Evolutionary conservation across 1,284 basidiomycete genomes (phyloP), one percentile per base, ranked within the genome.

Genomic region (Hymenochaete sp.): DNA sequence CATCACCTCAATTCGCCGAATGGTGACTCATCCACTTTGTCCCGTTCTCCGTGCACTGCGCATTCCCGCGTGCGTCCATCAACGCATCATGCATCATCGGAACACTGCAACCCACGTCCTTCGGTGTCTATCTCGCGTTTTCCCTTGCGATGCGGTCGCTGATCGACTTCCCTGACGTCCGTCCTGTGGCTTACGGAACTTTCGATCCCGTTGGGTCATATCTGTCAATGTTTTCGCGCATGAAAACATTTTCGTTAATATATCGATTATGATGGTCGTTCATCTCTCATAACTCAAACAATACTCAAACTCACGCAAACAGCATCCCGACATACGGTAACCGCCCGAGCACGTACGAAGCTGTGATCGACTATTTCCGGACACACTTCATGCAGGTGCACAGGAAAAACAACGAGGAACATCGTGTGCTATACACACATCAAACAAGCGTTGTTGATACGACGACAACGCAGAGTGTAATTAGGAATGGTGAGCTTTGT

Each of bases 251-350:
- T 37, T 21, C 8, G 11, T 18, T 42, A 25, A 52, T 55, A 24
- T 56, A 52, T 26, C 35, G n/a, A 42, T 36, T 25, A 26, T 38
- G 32, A 14, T 25, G 25, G 18, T n/a, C 39, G 18, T n/a, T n/a
- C n/a, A n/a, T n/a, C n/a, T n/a, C n/a, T n/a, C n/a, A n/a, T n/a
- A n/a, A n/a, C n/a, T n/a, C n/a, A n/a, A n/a, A n/a, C n/a, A n/a
- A n/a, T n/a, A n/a, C n/a, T n/a, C n/a, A n/a, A 9, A 8, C 21
- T 18, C 25, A 10, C 14, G 9, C 28, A 21, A 28, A 37, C 36
- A 88, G 85, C 55, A 89, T 89, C 56, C 79, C 86, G 9, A 88
- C 85, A 2, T 89, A 82, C 52, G 84, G 82, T 21, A 76, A 86
- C 48, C 77, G 86, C 18, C 63, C 73, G 10, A 88, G 89, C 58